Conservation (phyloP, 176 grass and related monocot species). For the Poa pratensis region DNA sequence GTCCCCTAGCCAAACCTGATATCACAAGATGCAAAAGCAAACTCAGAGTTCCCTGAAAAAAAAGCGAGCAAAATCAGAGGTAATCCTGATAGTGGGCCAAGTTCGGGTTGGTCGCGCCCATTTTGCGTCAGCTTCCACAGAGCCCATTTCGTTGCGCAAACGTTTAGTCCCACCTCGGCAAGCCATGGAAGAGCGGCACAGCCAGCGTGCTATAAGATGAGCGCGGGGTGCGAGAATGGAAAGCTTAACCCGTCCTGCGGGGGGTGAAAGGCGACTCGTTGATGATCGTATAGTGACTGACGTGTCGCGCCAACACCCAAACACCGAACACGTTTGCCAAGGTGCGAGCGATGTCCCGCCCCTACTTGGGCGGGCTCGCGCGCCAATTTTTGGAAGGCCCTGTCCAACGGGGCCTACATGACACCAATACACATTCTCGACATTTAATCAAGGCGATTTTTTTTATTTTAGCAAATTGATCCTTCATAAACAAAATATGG, state of each 20-base stretch:
- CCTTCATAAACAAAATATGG: too few species aligned
- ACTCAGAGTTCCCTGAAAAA: too few species aligned
- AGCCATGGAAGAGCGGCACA: rapidly evolving
- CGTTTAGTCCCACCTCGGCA: conserved; percentile 41
- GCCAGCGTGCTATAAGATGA: neutral
- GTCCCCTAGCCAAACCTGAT: too few species aligned
- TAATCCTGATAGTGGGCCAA: neutral
- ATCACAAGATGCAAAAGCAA: too few species aligned
- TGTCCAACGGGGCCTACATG: conserved; percentile 50
- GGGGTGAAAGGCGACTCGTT: conserved; percentile 67
- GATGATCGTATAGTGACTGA: conserved; percentile 75
- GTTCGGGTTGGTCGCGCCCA: neutral
- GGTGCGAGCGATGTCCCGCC: conserved; percentile 51
- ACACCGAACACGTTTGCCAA: conserved; percentile 43
- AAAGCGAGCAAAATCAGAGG: too few species aligned
- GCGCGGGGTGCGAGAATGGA: rapidly evolving
- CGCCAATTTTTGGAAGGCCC: conserved; percentile 75
- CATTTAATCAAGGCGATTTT: too few species aligned
- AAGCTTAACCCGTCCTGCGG: neutral
- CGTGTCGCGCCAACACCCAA: conserved; percentile 63
- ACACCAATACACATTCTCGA: neutral
- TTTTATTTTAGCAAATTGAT: too few species aligned
- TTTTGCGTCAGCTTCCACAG: neutral
- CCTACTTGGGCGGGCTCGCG: conserved; percentile 62
- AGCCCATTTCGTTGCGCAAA: neutral